Percentiles rank a stretch among this genome's conserved stretches.
Conservation (phyloP, 2,329 filamentous ascomycete genomes). For the Fusarium ramigenum region DNA sequence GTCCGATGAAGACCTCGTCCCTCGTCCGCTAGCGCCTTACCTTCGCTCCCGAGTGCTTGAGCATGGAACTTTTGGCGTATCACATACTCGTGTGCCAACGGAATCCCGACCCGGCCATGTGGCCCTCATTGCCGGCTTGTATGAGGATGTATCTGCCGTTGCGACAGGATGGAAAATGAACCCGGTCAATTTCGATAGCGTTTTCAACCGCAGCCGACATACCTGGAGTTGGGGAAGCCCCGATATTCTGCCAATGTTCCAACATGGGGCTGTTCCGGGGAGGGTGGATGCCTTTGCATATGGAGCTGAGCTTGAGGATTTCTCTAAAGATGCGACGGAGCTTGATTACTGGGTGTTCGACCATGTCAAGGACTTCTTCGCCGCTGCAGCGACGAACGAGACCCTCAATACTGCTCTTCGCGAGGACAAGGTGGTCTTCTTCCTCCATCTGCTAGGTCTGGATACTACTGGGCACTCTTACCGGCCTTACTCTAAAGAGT, state of each 20-base stretch:
- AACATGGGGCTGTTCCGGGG: conserved; percentile 88
- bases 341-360: conserved; percentile 97
- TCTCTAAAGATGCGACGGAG: conserved; percentile 80
- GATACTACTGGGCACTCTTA: conserved; percentile 90
- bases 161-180: conserved; percentile 99
- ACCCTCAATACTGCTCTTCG: conserved; percentile 77
- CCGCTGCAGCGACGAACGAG: conserved; percentile 78
- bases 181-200: conserved; percentile 97
- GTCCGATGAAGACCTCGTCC: conserved; percentile 70
- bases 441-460: conserved; percentile 89
- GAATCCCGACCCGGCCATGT: conserved; percentile 97
- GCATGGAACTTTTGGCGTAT: conserved; percentile 95
- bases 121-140: conserved; percentile 93
- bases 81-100: conserved; percentile 94
- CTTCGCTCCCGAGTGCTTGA: conserved; percentile 87
- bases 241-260: conserved; percentile 97
- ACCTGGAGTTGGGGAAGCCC: conserved; percentile 99
- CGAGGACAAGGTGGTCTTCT: conserved; percentile 91
- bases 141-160: conserved; percentile 97
- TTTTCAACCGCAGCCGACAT: conserved; percentile 95
- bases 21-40: conserved; percentile 88
- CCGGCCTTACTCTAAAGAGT: conserved; percentile 94
- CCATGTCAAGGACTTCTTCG: conserved; percentile 86
- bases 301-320: conserved; percentile 86
- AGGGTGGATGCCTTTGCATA: conserved; percentile 90